These are phyloP conservation scores for Metschnikowia cerradonensis DNA, from an alignment of 805 yeast genomes.

Conservation along the genomic window DNA sequence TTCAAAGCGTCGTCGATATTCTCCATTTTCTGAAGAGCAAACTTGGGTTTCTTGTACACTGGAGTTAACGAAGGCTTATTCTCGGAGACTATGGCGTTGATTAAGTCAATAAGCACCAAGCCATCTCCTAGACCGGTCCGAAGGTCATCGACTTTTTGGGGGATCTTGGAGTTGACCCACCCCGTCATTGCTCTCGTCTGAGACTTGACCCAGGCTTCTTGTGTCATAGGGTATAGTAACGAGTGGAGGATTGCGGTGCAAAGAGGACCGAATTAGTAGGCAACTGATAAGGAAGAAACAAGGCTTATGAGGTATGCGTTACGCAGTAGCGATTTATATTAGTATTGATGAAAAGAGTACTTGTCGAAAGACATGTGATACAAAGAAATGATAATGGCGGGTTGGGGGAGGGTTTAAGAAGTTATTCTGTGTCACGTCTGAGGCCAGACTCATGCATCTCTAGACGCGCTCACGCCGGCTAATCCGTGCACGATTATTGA, in stretches of 20 bases:
- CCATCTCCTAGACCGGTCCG: slow-evolving; percentile 40
- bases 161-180: slow-evolving; percentile 45
- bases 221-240: slow-evolving; percentile 5
- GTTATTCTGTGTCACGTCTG: slow-evolving; percentile 1
- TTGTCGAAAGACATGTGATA: not conserved
- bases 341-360: not conserved
- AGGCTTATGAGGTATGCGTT: not conserved
- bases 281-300: not conserved
- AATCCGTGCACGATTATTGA: not conserved
- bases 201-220: slow-evolving; percentile 35
- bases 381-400: not conserved
- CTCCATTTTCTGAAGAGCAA: slow-evolving; percentile 44
- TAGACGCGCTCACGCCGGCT: slow-evolving; percentile 2
- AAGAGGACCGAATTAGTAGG: not conserved
- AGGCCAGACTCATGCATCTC: not conserved
- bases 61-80: slow-evolving; percentile 24
- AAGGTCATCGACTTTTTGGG: slow-evolving; percentile 19
- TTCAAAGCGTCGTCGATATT: slow-evolving; percentile 42
- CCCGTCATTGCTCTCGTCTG: slow-evolving; percentile 48
- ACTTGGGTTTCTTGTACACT: slow-evolving; percentile 34
- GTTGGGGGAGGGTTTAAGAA: not conserved
- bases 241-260: not conserved
- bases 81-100: slow-evolving; percentile 27
- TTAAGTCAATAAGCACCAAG: slow-evolving; percentile 31
- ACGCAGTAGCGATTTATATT: not conserved